Percentiles rank a stretch among this genome's conserved stretches.
phyloP scores from a whole-genome alignment of 768 basidiomycete genomes.

The Podaxis mareebaensis region DNA sequence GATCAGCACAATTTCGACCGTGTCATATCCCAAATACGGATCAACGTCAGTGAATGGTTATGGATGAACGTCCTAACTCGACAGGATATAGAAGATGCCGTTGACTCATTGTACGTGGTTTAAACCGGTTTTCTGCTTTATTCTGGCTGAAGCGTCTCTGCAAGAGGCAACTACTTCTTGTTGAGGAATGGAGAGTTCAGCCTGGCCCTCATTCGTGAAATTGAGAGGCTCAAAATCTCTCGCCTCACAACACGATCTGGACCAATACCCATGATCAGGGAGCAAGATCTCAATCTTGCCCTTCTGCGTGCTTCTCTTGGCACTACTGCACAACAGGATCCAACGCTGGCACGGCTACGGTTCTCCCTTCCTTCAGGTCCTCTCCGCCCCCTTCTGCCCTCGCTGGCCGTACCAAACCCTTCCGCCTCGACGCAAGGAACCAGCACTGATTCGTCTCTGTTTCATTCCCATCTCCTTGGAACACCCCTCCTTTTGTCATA shows the following conservation, averaged over 20 bases:
- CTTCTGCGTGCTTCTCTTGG: conserved; percentile 86
- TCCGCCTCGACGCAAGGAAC: conserved; percentile 36
- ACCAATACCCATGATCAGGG: conserved; percentile 76
- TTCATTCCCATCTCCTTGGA: conserved; percentile 78
- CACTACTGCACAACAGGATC: conserved; percentile 85
- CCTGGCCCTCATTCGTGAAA: conserved; percentile 80
- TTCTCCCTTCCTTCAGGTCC: conserved; percentile 84
- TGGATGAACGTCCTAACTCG: conserved; percentile 88
- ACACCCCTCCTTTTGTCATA: conserved; percentile 74
- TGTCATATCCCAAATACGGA: conserved; percentile 73
- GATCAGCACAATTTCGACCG: conserved; percentile 77
- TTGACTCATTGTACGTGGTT: conserved; percentile 75
- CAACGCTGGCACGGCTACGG: conserved; percentile 67
- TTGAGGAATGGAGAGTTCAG: conserved; percentile 87
- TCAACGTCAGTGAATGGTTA: conserved; percentile 88
- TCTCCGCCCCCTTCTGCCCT: conserved; percentile 77
- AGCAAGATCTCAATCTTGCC: conserved; percentile 87
- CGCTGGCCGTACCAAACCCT: conserved; percentile 48
- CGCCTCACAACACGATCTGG: conserved; percentile 70
- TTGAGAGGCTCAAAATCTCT: conserved; percentile 80
- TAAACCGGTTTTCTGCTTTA: conserved; percentile 2
- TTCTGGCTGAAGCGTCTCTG: conserved; percentile 18
- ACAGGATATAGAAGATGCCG: conserved; percentile 79
- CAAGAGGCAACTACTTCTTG: conserved; percentile 85
- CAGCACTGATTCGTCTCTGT: conserved; percentile 46